A percentile compares a stretch with the other conserved stretches of the same genome.
These are phyloP conservation scores for Saturnispora saitoi DNA, from an alignment of 805 yeast genomes.

Conservation along the genomic window DNA sequence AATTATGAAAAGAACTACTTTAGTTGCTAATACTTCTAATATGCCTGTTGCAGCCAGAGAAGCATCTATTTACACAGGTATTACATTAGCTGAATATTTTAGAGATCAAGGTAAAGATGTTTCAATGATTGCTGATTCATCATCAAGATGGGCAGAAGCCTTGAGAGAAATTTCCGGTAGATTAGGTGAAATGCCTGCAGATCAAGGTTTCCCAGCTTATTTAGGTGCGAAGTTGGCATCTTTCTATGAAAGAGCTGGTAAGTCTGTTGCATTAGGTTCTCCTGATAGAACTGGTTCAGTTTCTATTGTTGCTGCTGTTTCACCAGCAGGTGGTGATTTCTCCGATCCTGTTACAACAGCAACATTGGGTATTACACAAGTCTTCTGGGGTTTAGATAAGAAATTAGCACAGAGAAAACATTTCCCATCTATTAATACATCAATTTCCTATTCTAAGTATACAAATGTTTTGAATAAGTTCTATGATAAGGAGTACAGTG, in stretches of 20 bases:
- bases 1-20: slow-evolving; percentile 97
- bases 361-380: slow-evolving; percentile 99
- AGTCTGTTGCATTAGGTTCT: slow-evolving; percentile 88
- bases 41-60: slow-evolving; percentile 99
- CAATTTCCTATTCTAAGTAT: slow-evolving; percentile 94
- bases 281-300: slow-evolving; percentile 97
- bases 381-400: slow-evolving; percentile 99
- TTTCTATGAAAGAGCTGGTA: slow-evolving; percentile 99
- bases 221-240: slow-evolving; percentile 98
- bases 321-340: slow-evolving; percentile 99
- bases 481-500: slow-evolving; percentile 82
- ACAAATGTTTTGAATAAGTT: slow-evolving; percentile 78
- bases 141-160: slow-evolving; percentile 99
- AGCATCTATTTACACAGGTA: slow-evolving; percentile 98
- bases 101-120: slow-evolving; percentile 99
- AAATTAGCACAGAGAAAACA: slow-evolving; percentile 99
- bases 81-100: slow-evolving; percentile 96
- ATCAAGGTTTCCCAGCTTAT: slow-evolving; percentile 99
- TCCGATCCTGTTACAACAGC: slow-evolving; percentile 99
- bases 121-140: slow-evolving; percentile 99
- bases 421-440: slow-evolving; percentile 97
- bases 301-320: slow-evolving; percentile 99
- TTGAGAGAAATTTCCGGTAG: slow-evolving; percentile 99
- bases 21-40: slow-evolving; percentile 97
- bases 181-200: slow-evolving; percentile 99